Percentiles rank a stretch among this genome's conserved stretches.
phyloP scores from a whole-genome alignment of 257 asterid species.

The Ophiorrhiza pumila region DNA sequence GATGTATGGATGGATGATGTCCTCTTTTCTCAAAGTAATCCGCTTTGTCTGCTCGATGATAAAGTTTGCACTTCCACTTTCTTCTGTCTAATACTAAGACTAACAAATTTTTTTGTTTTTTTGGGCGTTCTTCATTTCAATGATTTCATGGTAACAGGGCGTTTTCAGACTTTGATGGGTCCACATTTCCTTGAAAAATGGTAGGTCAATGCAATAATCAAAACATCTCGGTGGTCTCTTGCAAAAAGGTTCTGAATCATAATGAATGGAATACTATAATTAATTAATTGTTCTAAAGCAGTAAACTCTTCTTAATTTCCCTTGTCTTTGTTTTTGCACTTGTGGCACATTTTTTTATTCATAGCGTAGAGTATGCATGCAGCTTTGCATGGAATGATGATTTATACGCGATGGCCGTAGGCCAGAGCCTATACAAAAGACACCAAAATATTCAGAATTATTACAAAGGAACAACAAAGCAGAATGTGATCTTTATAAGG shows the following conservation, averaged over 20 bases:
- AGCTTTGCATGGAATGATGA: background rate
- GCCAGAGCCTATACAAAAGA: no score
- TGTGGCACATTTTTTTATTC: no score
- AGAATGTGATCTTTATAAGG: no score
- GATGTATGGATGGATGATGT: slow-evolving; percentile 27
- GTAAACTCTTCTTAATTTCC: background rate
- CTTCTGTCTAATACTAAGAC: background rate
- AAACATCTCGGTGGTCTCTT: no score
- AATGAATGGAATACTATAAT: background rate
- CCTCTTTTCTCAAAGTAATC: background rate
- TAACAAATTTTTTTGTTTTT: background rate
- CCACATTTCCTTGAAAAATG: background rate
- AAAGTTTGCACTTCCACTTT: background rate
- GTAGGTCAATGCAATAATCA: no score
- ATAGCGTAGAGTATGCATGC: background rate
- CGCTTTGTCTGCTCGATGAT: slow-evolving; percentile 4
- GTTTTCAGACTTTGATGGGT: background rate
- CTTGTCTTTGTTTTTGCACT: background rate
- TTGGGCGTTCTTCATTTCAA: background rate
- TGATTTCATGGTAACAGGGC: background rate
- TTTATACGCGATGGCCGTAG: background rate
- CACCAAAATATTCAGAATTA: no score
- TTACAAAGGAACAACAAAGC: no score
- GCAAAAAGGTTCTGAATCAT: background rate
- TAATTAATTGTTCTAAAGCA: background rate